phyloP scores from a whole-genome alignment of 139 green algal species.

The Tetraselmis chui region DNA sequence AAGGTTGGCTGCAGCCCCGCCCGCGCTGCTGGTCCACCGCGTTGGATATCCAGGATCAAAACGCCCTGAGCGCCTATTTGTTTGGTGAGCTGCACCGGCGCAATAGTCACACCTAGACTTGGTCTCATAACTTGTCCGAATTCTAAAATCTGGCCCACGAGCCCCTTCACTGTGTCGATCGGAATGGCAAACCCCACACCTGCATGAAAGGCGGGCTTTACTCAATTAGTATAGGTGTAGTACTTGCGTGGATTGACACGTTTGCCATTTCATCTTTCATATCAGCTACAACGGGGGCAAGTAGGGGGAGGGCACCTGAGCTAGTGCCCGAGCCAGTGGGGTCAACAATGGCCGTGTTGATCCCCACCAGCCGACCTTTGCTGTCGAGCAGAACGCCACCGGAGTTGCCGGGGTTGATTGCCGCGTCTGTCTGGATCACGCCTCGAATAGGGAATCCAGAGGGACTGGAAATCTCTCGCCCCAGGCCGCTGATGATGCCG shows the following conservation, averaged over 20 bases:
- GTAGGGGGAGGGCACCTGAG: not conserved
- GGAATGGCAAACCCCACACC: conserved; percentile 73
- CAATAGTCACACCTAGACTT: conserved; percentile 27
- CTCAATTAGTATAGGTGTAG: no score
- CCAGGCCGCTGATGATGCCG: conserved; percentile 63
- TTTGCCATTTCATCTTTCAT: no score
- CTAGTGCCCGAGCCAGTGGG: conserved; percentile 22
- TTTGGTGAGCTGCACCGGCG: not conserved
- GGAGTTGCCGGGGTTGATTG: conserved; percentile 67
- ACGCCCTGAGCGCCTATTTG: conserved; percentile 3
- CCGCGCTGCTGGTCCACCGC: conserved; percentile 8
- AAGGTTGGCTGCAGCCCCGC: conserved; percentile 17
- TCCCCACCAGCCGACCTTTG: conserved; percentile 56
- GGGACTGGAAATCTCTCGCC: conserved; percentile 42
- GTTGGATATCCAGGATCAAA: conserved; percentile 18
- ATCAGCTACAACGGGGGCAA: no score
- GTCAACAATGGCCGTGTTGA: conserved; percentile 72
- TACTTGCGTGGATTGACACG: no score
- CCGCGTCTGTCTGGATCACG: conserved; percentile 65
- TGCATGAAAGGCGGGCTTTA: no score
- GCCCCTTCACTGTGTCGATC: conserved; percentile 54
- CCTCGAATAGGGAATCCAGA: conserved; percentile 41
- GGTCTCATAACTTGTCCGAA: conserved; percentile 57
- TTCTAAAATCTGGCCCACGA: conserved; percentile 72
- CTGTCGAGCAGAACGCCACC: conserved; percentile 49